Base-by-base conservation (phyloP, 192 early-diverging fungal species). In the Funneliformis mosseae region DNA sequence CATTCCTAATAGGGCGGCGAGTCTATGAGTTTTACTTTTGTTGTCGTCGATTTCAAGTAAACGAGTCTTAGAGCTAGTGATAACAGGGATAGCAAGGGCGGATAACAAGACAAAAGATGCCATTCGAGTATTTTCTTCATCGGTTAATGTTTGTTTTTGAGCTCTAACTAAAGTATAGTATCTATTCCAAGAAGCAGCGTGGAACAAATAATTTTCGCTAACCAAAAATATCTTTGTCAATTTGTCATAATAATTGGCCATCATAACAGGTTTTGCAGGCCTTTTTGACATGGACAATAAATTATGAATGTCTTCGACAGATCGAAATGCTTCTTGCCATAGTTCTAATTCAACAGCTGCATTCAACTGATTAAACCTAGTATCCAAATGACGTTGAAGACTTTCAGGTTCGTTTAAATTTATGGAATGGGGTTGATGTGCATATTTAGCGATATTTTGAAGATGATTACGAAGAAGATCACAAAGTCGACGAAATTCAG, bases 241-340 rank as follows among this genome's bases (percentile, higher is more conserved):
- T 88, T 97, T 98, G 81, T 99, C 96, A 90, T 99, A 99, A 85
- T 99, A 99, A 91, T 96, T 97, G 72, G 97, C 96, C 93, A 98
- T 94, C 89, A 97, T 97, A 83, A 90, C 88, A 14, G 95, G 90
- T 89, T 99, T 97, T 84, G 96, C 94, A 62, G 95, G 91, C 78
- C 95, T 93, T 90, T 98, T 97, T 77, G 91, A 92, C 87, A 91
- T 91, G 71, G 96, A 91, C 77, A 99, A 88, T 75, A 99, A 88
- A 80, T 93, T 93, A 89, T 97, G 93, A 73, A 99, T 97, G 88
- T 99, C 98, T 90, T 99, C 98, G 64, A 98, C 91, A 45, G 96
- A 96, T 78, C 94, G 90, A 91, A 96, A 99, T 55, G 94, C 96
- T 88, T 99, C 98, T 88, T 99, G 98, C 97, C 97, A 99, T 82